phyloP scores from a whole-genome alignment of 192 early-diverging fungal genomes.

The Coemansia reversa region DNA sequence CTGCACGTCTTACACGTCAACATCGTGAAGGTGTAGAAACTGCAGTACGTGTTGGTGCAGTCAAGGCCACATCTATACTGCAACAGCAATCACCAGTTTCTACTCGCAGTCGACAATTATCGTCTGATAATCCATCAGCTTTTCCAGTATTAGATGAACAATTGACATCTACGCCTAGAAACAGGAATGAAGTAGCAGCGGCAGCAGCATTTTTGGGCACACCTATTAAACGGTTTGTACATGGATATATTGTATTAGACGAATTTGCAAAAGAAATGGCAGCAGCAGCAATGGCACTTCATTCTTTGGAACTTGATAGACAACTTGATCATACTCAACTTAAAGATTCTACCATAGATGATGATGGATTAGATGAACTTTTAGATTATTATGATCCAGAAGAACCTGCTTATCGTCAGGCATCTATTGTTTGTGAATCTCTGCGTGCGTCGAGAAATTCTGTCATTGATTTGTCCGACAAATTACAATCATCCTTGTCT shows the following conservation, averaged over 20 bases:
- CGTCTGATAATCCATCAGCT: not conserved
- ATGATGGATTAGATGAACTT: slow-evolving; percentile 40
- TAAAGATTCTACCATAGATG: not conserved
- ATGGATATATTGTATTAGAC: slow-evolving; percentile 61
- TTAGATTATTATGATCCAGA: slow-evolving; percentile 44
- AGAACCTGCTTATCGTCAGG: slow-evolving; percentile 32
- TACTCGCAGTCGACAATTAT: not conserved
- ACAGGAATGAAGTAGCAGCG: slow-evolving; percentile 12
- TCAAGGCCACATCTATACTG: not conserved
- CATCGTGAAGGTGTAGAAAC: slow-evolving; percentile 44
- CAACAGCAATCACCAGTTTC: too few species aligned
- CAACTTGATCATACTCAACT: slow-evolving; percentile 10
- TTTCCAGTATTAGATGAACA: not conserved
- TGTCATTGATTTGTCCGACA: slow-evolving; percentile 19
- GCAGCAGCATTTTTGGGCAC: slow-evolving; percentile 36
- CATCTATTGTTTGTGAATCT: slow-evolving; percentile 13
- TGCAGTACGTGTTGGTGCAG: slow-evolving; percentile 45
- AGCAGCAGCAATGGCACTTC: slow-evolving; percentile 56
- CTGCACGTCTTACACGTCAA: slow-evolving; percentile 40
- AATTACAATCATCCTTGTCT: too few species aligned
- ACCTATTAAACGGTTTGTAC: slow-evolving; percentile 56
- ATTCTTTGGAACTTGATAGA: slow-evolving; percentile 41
- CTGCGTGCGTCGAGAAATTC: not conserved
- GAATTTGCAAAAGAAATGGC: slow-evolving; percentile 67
- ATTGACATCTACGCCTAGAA: not conserved